phyloP scores from a whole-genome alignment of 495 filamentous ascomycete genomes.

The Penicillium psychrofluorescens region DNA sequence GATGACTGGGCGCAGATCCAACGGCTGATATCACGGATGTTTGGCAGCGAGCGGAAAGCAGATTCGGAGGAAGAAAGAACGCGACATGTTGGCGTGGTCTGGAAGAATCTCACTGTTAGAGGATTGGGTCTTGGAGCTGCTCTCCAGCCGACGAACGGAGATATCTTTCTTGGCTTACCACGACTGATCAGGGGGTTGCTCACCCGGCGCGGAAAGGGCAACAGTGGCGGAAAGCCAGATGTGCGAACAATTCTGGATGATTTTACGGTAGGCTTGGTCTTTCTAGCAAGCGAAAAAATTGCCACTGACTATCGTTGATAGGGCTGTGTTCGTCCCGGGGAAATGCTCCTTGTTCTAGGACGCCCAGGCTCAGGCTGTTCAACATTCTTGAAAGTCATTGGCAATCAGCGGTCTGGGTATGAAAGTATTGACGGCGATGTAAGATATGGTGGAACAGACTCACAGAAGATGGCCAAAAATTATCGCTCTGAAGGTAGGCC shows the following conservation, averaged over 20 bases:
- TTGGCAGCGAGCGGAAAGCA: conserved; percentile 50
- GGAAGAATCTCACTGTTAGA: conserved; percentile 57
- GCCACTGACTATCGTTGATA: conserved; percentile 5
- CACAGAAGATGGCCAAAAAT: conserved; percentile 49
- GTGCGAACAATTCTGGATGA: conserved; percentile 58
- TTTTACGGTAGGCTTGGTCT: conserved; percentile 40
- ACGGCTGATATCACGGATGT: conserved; percentile 57
- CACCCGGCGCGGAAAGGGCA: conserved; percentile 29
- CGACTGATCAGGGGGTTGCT: conserved; percentile 44
- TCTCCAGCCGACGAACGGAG: conserved; percentile 57
- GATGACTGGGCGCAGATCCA: conserved; percentile 54
- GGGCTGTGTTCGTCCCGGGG: conserved; percentile 62
- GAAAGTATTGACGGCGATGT: conserved; percentile 72
- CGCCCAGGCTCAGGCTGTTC: conserved; percentile 83
- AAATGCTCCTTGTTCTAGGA: conserved; percentile 87
- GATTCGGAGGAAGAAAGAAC: conserved; percentile 61
- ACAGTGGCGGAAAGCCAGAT: conserved; percentile 38
- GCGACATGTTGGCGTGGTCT: conserved; percentile 50
- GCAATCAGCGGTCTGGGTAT: conserved; percentile 75
- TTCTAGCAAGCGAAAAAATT: conserved; percentile 35
- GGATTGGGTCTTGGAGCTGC: conserved; percentile 61
- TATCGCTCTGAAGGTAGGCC: conserved; percentile 65
- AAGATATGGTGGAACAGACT: conserved; percentile 65
- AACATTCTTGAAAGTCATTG: conserved; percentile 78
- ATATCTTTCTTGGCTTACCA: conserved; percentile 53